Evolutionary conservation across 164 flowering plant genomes (phyloP), one percentile per base, ranked within the genome.

Genomic region (Aristolochia californica): DNA sequence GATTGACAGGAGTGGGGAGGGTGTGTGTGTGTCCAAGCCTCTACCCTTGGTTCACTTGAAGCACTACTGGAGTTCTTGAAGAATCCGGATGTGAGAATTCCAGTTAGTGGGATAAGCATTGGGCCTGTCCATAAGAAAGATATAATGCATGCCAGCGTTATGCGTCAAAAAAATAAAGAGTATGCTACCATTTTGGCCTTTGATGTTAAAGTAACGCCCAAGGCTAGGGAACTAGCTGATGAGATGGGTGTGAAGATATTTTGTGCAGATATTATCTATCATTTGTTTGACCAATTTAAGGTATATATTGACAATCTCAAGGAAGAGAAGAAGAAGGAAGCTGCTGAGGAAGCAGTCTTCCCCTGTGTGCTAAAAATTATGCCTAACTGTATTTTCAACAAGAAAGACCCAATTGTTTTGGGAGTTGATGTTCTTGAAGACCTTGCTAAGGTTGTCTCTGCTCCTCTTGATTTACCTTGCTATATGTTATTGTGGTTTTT

Each of bases 61-160:
- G 99, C 99, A 13, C 72, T 93, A 65, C 75, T 93, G 45, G 99
- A 83, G 72, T 93, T 89, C 66, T 78, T 93, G 78, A 93, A 90
- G 83, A 66, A 83, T 34, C 89, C 87, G 13, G 97, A 70, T 9
- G 98, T 91, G 38, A 83, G 60, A 30, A 89, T 89, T 55, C 99
- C 99, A 61, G 97, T 93, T 24, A 84, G 97, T 73, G 95, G 93
- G 57, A 87, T 90, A 63, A 72, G 85, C 66, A 93, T 93, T 53
- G 99, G 99, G 16, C 99, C 99, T 55, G 99, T 93, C 2, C 99
- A 93, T 60, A 93, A 87, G 65, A 93, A 77, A 68, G 99, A 93
- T 77, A 91, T 93, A 48, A 84, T 89, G 99, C 87, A 77, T 70
- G 96, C 99, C 48, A 79, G 96, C 60, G 97, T 85, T 16, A 87